Percentiles rank a stretch among this genome's conserved stretches.
Evolutionary conservation across 148 eudicot genomes (phyloP).

Genomic region (Talinum fruticosum): DNA sequence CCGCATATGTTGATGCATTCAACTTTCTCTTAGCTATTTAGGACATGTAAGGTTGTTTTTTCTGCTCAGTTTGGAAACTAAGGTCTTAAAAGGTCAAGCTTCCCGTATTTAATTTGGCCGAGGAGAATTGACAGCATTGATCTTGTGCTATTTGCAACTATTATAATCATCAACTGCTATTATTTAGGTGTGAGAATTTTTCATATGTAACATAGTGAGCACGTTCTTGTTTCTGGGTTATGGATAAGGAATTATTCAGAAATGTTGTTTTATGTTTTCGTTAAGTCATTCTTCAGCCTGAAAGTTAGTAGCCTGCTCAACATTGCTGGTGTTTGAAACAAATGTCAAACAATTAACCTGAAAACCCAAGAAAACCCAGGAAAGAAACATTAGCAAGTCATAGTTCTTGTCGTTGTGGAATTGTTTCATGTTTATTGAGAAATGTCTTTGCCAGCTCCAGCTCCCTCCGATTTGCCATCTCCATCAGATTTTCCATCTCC

Average conservation of each 20-base stretch:
- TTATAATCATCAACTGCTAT: background rate
- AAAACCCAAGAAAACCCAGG: background rate
- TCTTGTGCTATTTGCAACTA: background rate
- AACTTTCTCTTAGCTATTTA: constrained; percentile 13
- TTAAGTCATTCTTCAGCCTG: background rate
- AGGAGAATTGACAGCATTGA: constrained; percentile 16
- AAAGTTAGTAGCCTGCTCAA: constrained; percentile 10
- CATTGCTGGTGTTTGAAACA: constrained; percentile 13
- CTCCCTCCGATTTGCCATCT: background rate
- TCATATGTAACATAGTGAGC: constrained; percentile 27
- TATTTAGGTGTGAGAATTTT: constrained; percentile 13
- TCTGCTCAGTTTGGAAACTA: background rate
- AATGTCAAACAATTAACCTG: constrained; percentile 6
- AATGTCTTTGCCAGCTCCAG: constrained; percentile 4
- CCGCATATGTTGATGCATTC: background rate
- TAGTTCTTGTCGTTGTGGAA: background rate
- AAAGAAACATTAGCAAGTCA: background rate
- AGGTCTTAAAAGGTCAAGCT: constrained; percentile 9
- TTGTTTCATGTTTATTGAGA: constrained; percentile 8
- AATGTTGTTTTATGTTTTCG: background rate
- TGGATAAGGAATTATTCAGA: constrained; percentile 13
- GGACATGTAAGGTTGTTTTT: constrained; percentile 13
- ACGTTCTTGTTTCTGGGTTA: constrained; percentile 22
- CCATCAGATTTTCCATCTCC: constrained; percentile 3
- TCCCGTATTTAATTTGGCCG: constrained; percentile 3